Conservation (phyloP, 495 filamentous ascomycete genomes). For the Baudoinia panamericana region DNA sequence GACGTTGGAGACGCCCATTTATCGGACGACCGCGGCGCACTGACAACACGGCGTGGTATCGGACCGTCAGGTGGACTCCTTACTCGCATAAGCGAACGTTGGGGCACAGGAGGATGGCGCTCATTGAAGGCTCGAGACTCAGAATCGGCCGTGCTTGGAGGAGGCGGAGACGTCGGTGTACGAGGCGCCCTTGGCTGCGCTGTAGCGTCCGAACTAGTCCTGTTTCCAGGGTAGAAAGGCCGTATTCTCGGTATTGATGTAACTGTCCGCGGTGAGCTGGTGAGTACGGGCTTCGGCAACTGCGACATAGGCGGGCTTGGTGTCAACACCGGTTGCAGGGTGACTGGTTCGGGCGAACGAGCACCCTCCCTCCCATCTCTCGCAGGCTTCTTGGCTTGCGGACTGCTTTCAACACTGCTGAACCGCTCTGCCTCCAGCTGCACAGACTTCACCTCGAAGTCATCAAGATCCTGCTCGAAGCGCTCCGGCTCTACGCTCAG, state of each 20-base stretch:
- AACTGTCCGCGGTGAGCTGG: slow-evolving; percentile 12
- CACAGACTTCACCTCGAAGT: slow-evolving; percentile 12
- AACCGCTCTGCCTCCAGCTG: slow-evolving; percentile 12
- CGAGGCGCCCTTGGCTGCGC: slow-evolving; percentile 1
- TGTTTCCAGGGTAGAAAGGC: slow-evolving; percentile 11
- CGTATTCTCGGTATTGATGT: slow-evolving; percentile 8
- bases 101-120: neutral
- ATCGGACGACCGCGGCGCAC: neutral
- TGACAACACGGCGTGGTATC: slow-evolving; percentile 3
- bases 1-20: slow-evolving; percentile 2
- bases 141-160: no score
- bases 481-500: slow-evolving; percentile 11
- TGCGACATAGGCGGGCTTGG: neutral
- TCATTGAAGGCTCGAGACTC: no score
- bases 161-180: neutral
- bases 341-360: neutral
- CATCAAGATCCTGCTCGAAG: slow-evolving; percentile 17
- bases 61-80: slow-evolving; percentile 8
- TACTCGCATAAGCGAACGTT: slow-evolving; percentile 6
- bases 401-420: slow-evolving; percentile 7
- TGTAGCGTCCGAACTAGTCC: slow-evolving; percentile 5
- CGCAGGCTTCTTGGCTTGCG: neutral
- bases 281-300: slow-evolving; percentile 6
- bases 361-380: neutral
- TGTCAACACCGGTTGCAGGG: neutral